phyloP scores from a whole-genome alignment of 139 green algal genomes.

The Chlorella sp. region DNA sequence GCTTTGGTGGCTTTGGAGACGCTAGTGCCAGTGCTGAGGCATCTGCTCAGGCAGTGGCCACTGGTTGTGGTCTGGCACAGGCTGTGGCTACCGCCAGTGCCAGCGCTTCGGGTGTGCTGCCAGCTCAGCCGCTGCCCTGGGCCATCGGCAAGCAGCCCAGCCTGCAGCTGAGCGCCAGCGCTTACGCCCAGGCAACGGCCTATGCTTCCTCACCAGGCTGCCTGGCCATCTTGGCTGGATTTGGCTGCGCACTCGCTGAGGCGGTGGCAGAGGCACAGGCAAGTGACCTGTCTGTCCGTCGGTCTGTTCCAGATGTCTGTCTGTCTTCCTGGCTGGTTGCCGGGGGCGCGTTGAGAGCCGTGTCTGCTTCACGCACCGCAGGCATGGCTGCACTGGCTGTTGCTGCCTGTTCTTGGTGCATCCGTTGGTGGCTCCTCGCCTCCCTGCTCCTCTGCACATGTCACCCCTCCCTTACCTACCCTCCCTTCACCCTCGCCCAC shows the following conservation, averaged over 20 bases:
- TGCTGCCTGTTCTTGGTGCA: not conserved
- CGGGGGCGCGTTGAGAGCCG: not conserved
- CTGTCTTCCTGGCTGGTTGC: not conserved
- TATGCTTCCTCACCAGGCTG: conserved; percentile 2
- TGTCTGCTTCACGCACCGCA: not conserved
- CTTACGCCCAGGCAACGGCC: not conserved
- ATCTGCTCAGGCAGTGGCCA: not conserved
- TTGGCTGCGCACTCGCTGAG: conserved; percentile 13
- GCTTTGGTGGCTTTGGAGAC: not conserved
- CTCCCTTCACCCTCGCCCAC: not conserved
- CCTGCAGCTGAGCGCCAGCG: conserved; percentile 17
- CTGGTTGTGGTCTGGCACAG: conserved; percentile 10
- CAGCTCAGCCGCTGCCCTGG: not conserved
- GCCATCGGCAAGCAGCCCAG: too few species aligned
- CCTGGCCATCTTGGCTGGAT: not conserved
- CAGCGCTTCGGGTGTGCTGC: not conserved
- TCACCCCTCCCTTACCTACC: not conserved
- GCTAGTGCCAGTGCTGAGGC: not conserved
- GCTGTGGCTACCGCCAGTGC: not conserved
- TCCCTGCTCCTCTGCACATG: not conserved
- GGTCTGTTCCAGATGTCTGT: too few species aligned
- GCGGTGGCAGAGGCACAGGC: not conserved
- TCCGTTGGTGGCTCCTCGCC: not conserved
- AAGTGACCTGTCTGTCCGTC: not conserved
- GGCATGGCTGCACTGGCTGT: not conserved